phyloP scores from a whole-genome alignment of 768 basidiomycete genomes.

The Panaeolus papilionaceus region DNA sequence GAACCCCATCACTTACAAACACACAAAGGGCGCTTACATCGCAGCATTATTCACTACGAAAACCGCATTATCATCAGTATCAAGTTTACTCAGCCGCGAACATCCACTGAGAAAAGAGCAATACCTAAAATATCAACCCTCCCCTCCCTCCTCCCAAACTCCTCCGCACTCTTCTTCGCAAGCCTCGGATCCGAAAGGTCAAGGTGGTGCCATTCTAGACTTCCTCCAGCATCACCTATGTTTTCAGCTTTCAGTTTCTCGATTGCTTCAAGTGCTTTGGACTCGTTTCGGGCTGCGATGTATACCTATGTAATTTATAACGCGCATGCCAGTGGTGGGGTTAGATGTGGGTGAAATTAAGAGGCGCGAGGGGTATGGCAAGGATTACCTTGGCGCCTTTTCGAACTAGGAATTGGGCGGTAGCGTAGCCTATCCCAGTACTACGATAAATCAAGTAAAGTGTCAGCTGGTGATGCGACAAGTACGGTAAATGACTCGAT shows the following conservation, averaged over 20 bases:
- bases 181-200: constrained; percentile 54
- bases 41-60: neutral
- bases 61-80: neutral
- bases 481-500: neutral
- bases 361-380: neutral
- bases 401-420: neutral
- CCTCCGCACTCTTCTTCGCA: constrained; percentile 52
- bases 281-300: constrained; percentile 55
- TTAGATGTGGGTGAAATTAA: neutral
- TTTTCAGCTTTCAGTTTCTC: constrained; percentile 37
- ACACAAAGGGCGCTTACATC: neutral
- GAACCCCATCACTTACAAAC: neutral
- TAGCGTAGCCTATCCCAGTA: neutral
- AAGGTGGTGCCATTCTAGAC: constrained; percentile 55
- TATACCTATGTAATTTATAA: constrained; percentile 40
- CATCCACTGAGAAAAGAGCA: no score
- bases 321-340: no score
- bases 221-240: constrained; percentile 42
- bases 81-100: no score
- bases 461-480: neutral
- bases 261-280: constrained; percentile 53
- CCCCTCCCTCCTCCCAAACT: constrained; percentile 52
- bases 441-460: neutral
- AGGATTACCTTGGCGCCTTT: neutral
- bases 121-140: constrained; percentile 62